Base-by-base conservation (phyloP, 805 yeast species). In the Cyberlindnera bimundalis region DNA sequence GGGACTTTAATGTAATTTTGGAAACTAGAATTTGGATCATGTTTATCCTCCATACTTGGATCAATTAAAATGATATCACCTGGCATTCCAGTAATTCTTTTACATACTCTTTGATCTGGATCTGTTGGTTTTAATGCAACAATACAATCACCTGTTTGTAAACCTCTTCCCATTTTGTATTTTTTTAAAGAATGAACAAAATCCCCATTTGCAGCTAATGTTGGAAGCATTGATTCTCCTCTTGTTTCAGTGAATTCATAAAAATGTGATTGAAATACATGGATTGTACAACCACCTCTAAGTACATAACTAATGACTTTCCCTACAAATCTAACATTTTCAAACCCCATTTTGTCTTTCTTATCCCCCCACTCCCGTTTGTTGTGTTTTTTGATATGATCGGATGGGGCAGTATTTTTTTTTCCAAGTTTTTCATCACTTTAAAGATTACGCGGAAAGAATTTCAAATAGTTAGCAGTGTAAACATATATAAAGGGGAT, bases 151-250 rank as follows among this genome's bases (percentile, higher is more conserved):
- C 99, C 99, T 50, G 82, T 76, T 31, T 72, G 60, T 5, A 88
- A 59, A n/a, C 70, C 70, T 42, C 82, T 66, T 1, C 96, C 97
- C 35, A 71, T 62, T 37, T 78, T 69, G 57, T 75, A 73, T 39
- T 66, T 61, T 52, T 87, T 91, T 50, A 79, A 67, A 1, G 86
- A 84, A 50, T 84, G 84, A 12, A 87, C 95, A 59, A 74, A 87
- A 60, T 91, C 97, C 37, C 82, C 76, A 17, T 73, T 65, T 9
- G 81, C 76, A 38, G 81, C 79, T 17, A 93, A 63, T 0, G 98
- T 89, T 0, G 98, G 97, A 29, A 93, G 71, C 99, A 93, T 93
- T 20, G 96, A 85, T 57, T 89, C 97, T 2, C 99, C 99, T 48
- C 80, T 68, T 0, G 98, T 87, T 53, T 80, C 88, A 7, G 89